Evolutionary conservation across 306 rosid genomes (phyloP).

Genomic region (Prosopis cineraria): DNA sequence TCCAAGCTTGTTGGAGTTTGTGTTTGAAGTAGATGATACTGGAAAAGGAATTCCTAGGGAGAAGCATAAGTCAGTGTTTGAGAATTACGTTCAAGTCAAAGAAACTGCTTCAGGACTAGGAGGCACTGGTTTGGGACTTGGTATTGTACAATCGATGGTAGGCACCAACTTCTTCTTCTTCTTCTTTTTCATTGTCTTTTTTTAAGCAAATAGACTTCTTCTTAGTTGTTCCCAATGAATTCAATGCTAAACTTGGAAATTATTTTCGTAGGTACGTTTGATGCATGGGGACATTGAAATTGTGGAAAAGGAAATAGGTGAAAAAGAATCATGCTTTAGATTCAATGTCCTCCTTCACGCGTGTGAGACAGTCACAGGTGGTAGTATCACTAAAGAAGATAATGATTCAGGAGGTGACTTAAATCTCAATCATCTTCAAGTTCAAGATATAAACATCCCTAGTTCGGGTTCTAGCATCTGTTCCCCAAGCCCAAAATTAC

Average conservation of each 20-base stretch:
- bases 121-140: conserved; percentile 96
- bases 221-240: background rate
- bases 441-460: background rate
- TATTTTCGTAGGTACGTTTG: conserved; percentile 60
- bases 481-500: conserved; percentile 46
- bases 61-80: conserved; percentile 58
- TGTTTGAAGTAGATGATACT: conserved; percentile 82
- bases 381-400: conserved; percentile 35
- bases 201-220: background rate
- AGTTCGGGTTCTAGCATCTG: conserved; percentile 39
- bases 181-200: background rate
- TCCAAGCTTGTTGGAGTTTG: conserved; percentile 52
- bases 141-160: conserved; percentile 86
- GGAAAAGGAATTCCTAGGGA: conserved; percentile 94
- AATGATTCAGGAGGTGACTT: conserved; percentile 20
- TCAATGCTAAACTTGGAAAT: background rate
- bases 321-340: conserved; percentile 73
- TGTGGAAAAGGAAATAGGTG: conserved; percentile 66
- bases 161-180: background rate
- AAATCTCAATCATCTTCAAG: conserved; percentile 18
- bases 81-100: conserved; percentile 78
- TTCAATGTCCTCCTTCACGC: conserved; percentile 55
- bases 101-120: conserved; percentile 58
- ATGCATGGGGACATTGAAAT: conserved; percentile 82
- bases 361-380: conserved; percentile 31